These are phyloP conservation scores for Papiliotrema fonsecae DNA, from an alignment of 1,284 basidiomycete genomes.

Conservation along the genomic window DNA sequence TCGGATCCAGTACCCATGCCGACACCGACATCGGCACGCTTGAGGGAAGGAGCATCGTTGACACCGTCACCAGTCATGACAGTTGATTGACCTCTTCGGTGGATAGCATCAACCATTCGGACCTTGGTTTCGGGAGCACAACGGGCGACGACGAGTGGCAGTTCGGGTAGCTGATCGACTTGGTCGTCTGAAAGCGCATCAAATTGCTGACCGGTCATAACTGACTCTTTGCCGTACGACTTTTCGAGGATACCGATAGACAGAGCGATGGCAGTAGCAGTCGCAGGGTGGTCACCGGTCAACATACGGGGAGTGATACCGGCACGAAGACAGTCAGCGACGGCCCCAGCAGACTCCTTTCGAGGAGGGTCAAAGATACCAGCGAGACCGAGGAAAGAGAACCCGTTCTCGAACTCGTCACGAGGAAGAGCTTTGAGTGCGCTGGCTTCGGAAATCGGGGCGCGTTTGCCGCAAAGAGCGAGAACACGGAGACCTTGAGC, in stretches of 20 bases:
- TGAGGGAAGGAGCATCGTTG: conserved; percentile 58
- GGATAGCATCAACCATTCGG: conserved; percentile 58
- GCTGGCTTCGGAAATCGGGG: conserved; percentile 45
- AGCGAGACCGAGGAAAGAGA: conserved; percentile 60
- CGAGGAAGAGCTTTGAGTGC: conserved; percentile 43
- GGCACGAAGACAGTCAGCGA: conserved; percentile 59
- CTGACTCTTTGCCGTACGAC: conserved; percentile 40
- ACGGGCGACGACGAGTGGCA: conserved; percentile 59
- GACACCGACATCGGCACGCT: conserved; percentile 60
- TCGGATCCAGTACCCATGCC: conserved; percentile 70
- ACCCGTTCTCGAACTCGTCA: conserved; percentile 57
- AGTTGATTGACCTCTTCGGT: conserved; percentile 49
- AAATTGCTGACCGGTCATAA: conserved; percentile 59
- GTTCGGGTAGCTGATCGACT: conserved; percentile 55
- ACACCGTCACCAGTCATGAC: conserved; percentile 55
- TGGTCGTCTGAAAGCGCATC: conserved; percentile 60
- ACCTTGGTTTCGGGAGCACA: conserved; percentile 56
- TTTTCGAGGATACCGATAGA: conserved; percentile 56
- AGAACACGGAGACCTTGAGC: conserved; percentile 56
- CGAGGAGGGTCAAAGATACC: conserved; percentile 69
- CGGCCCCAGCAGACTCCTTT: conserved; percentile 60
- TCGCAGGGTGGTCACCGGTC: conserved; percentile 52
- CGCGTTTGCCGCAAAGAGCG: conserved; percentile 47
- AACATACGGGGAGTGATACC: conserved; percentile 66
- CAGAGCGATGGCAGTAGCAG: conserved; percentile 52